Evolutionary conservation across 192 early-diverging fungal species (phyloP).

Genomic region (Coemansia sp.): DNA sequence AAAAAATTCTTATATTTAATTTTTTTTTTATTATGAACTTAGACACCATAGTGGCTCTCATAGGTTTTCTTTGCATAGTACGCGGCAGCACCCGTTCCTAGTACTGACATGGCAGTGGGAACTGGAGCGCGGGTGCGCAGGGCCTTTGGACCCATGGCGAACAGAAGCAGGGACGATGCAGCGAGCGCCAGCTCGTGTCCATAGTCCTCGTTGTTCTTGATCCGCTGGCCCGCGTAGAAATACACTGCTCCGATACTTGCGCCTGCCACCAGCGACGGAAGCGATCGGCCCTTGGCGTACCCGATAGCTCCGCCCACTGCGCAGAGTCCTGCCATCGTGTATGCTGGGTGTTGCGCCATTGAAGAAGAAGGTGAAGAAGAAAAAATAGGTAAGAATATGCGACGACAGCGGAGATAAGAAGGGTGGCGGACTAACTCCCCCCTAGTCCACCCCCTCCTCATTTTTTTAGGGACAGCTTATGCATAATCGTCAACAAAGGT

Average conservation of each 20-base stretch:
- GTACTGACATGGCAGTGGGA: slow-evolving; percentile 30
- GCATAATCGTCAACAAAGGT: not conserved
- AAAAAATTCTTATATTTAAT: not conserved
- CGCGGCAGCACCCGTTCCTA: slow-evolving; percentile 39
- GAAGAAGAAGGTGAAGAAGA: not conserved
- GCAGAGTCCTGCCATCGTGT: slow-evolving; percentile 50
- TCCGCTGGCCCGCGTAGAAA: slow-evolving; percentile 32
- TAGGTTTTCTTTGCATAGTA: slow-evolving; percentile 52
- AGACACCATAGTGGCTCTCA: slow-evolving; percentile 48
- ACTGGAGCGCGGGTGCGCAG: slow-evolving; percentile 43
- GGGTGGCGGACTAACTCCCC: not conserved
- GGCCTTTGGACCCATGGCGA: slow-evolving; percentile 52
- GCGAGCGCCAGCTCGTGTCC: slow-evolving; percentile 48
- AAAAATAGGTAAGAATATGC: not conserved
- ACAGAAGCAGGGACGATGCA: slow-evolving; percentile 40
- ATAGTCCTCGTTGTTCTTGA: slow-evolving; percentile 41
- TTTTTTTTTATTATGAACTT: not conserved
- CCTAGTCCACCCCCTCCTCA: not conserved
- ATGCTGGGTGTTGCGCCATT: slow-evolving; percentile 53
- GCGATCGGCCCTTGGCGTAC: slow-evolving; percentile 47
- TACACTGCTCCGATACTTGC: slow-evolving; percentile 44
- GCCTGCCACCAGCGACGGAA: slow-evolving; percentile 49
- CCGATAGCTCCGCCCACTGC: slow-evolving; percentile 49
- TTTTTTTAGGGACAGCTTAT: too few species aligned
- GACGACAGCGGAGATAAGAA: too few species aligned